These are phyloP conservation scores for Mucor lusitanicus DNA, from an alignment of 371 early-diverging fungal genomes.

Conservation along the genomic window DNA sequence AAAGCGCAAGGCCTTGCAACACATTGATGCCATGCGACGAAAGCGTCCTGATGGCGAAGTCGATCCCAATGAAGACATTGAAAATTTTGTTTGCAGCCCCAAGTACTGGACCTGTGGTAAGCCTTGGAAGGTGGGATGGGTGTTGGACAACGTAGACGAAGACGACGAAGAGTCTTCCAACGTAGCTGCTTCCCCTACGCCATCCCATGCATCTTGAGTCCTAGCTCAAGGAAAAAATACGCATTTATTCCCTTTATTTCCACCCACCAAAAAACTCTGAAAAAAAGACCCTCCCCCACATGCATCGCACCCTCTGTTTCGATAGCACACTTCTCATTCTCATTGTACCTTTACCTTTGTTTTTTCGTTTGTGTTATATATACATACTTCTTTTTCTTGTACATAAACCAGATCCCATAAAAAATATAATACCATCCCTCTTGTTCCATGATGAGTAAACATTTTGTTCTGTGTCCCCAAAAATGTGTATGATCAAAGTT, in stretches of 20 bases:
- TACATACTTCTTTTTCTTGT: background rate
- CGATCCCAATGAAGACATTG: conserved; percentile 44
- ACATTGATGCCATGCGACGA: conserved; percentile 43
- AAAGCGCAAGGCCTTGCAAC: conserved; percentile 47
- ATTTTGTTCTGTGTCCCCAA: background rate
- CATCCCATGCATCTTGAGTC: background rate
- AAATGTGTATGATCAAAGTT: background rate
- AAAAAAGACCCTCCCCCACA: background rate
- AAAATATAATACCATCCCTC: background rate
- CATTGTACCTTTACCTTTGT: background rate
- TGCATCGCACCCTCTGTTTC: background rate
- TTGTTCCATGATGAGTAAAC: background rate
- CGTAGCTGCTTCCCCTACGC: background rate
- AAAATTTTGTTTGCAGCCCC: conserved; percentile 45
- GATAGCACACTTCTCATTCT: background rate
- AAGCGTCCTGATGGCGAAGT: conserved; percentile 37
- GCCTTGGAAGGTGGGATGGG: conserved; percentile 55
- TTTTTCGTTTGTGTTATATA: background rate
- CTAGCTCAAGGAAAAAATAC: background rate
- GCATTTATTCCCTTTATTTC: background rate
- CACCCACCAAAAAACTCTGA: background rate
- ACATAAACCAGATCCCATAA: background rate
- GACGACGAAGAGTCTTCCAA: conserved; percentile 4
- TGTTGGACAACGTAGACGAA: conserved; percentile 31
- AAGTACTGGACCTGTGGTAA: conserved; percentile 52